Conservation (phyloP, 2,329 filamentous ascomycete genomes). For the Tolypocladium pustulatum region DNA sequence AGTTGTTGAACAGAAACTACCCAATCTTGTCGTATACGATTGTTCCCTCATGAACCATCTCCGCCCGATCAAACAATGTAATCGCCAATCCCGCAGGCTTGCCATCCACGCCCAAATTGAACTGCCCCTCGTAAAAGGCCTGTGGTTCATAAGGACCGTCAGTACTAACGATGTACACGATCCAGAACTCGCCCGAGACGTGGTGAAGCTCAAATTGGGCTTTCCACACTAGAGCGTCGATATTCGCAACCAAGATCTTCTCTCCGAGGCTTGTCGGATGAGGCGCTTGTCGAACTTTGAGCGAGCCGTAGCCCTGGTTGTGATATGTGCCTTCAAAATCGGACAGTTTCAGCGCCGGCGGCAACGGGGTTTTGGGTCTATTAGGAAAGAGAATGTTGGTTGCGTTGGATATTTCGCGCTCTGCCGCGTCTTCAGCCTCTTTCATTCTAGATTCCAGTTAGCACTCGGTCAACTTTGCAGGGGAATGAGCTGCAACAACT, state of each 20-base stretch:
- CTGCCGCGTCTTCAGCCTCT: background rate
- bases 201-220: constrained; percentile 12
- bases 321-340: constrained; percentile 28
- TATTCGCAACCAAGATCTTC: constrained; percentile 13
- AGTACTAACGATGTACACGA: constrained; percentile 1
- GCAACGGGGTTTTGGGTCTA: constrained; percentile 21
- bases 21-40: background rate
- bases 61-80: background rate
- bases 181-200: constrained; percentile 17
- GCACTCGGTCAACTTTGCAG: background rate
- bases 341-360: constrained; percentile 23
- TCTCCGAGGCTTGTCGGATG: constrained; percentile 3
- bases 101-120: constrained; percentile 2
- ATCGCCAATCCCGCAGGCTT: background rate
- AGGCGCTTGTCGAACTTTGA: constrained; percentile 9
- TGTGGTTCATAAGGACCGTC: background rate
- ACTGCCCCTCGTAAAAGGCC: constrained; percentile 4
- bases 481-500: constrained; percentile 1
- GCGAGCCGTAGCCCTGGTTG: constrained; percentile 27
- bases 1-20: no score
- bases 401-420: constrained; percentile 16
- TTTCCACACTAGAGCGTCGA: constrained; percentile 10
- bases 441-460: background rate
- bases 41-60: constrained; percentile 1
- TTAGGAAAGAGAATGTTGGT: constrained; percentile 25